phyloP scores from a whole-genome alignment of 129 eudicot genomes.

The Flaveria ramosissima region DNA sequence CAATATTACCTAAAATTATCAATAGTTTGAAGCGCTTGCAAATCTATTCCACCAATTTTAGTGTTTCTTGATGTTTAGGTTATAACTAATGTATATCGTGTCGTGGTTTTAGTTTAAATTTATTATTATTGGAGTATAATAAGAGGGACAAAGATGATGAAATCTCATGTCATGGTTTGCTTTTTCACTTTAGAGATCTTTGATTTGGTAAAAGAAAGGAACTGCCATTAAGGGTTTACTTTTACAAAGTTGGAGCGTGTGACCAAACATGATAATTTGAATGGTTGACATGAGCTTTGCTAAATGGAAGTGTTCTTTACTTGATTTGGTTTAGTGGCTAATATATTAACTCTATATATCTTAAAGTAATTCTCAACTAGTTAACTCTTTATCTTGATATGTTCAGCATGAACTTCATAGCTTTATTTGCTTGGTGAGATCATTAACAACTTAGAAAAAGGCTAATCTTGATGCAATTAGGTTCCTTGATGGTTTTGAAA shows the following conservation, averaged over 20 bases:
- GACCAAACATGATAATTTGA: conserved; percentile 58
- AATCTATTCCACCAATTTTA: too few relatives aligned
- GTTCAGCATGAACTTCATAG: not conserved
- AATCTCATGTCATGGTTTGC: conserved; percentile 51
- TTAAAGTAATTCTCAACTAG: conserved; percentile 28
- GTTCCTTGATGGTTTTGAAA: not conserved
- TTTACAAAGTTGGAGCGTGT: conserved; percentile 58
- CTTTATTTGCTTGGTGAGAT: conserved; percentile 28
- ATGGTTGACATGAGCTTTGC: conserved; percentile 51
- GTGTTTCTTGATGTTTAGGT: not conserved
- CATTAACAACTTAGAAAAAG: conserved; percentile 17
- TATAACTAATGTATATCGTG: not conserved
- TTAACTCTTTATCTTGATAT: conserved; percentile 6
- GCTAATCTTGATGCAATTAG: conserved; percentile 16
- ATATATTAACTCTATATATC: conserved; percentile 15
- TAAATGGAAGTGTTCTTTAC: conserved; percentile 26
- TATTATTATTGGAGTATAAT: conserved; percentile 18
- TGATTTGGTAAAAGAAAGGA: conserved; percentile 30
- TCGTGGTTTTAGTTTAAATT: not conserved
- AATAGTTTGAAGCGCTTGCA: too few relatives aligned
- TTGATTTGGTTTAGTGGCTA: conserved; percentile 31
- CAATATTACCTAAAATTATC: too few relatives aligned
- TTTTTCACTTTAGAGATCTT: conserved; percentile 38
- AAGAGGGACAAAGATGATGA: conserved; percentile 51
- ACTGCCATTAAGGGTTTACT: conserved; percentile 37